Percentiles rank a stretch among this genome's conserved stretches.
Evolutionary conservation across 495 filamentous ascomycete genomes (phyloP).

Genomic region (Durotheca rogersii): DNA sequence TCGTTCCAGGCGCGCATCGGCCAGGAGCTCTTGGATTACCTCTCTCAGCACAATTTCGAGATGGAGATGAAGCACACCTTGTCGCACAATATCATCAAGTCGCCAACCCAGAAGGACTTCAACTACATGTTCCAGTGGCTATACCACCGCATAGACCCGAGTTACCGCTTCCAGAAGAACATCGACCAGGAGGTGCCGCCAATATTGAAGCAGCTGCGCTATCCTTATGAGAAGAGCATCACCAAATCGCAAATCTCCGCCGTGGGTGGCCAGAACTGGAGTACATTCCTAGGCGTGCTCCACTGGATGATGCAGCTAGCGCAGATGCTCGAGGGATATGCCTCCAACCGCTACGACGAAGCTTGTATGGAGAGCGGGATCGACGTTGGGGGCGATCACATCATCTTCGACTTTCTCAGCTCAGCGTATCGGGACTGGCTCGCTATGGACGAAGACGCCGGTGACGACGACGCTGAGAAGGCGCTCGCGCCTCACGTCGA

Average conservation of each 20-base stretch:
- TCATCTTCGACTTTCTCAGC: conserved; percentile 89
- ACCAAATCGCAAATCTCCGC: conserved; percentile 92
- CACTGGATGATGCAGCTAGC: conserved; percentile 99
- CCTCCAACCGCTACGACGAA: conserved; percentile 75
- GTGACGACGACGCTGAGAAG: conserved; percentile 74
- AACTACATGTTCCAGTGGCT: conserved; percentile 96
- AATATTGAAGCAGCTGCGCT: conserved; percentile 86
- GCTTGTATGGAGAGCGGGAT: conserved; percentile 81
- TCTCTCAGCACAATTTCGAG: conserved; percentile 90
- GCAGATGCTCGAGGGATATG: conserved; percentile 81
- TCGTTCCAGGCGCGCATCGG: conserved; percentile 77
- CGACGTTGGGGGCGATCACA: conserved; percentile 82
- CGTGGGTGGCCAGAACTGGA: conserved; percentile 95
- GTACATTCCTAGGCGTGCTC: conserved; percentile 84
- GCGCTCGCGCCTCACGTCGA: conserved; percentile 80
- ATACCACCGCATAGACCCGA: conserved; percentile 90
- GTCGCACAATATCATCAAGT: conserved; percentile 80
- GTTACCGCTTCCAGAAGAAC: conserved; percentile 83
- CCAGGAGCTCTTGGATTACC: conserved; percentile 87
- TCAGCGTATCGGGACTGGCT: conserved; percentile 92
- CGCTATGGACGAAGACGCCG: conserved; percentile 79
- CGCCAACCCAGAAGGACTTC: conserved; percentile 98
- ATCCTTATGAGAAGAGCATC: conserved; percentile 90
- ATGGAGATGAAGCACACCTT: conserved; percentile 94
- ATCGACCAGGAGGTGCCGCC: conserved; percentile 93